These are phyloP conservation scores for Spongispora temasekensis DNA, from an alignment of 1,284 basidiomycete genomes.

Conservation along the genomic window DNA sequence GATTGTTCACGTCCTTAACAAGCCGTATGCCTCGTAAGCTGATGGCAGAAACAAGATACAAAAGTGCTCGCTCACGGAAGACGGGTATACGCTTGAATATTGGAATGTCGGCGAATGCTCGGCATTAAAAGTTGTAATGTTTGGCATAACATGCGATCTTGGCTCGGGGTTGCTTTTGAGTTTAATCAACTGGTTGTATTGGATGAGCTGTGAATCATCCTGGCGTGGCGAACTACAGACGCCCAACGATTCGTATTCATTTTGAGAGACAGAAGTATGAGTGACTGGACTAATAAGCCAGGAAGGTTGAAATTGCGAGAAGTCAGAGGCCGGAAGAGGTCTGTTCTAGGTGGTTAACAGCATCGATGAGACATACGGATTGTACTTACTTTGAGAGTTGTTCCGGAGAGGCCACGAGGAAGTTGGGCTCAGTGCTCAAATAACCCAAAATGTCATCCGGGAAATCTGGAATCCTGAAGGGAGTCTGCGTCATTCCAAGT, in stretches of 20 bases:
- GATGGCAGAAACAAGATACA: neutral
- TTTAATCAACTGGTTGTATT: neutral
- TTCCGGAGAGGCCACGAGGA: slow-evolving; percentile 7
- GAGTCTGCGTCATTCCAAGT: neutral
- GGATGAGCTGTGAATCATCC: neutral
- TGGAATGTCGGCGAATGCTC: too few species aligned
- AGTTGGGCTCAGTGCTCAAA: rapidly evolving
- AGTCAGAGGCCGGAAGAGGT: neutral
- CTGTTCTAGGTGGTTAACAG: slow-evolving; percentile 10
- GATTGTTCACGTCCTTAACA: neutral
- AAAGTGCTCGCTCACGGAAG: neutral
- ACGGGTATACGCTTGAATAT: rapidly evolving
- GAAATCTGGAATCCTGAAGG: neutral
- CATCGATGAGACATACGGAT: neutral
- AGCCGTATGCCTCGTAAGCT: slow-evolving; percentile 1
- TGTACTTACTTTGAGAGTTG: slow-evolving; percentile 5
- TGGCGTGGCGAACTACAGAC: neutral
- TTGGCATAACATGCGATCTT: neutral
- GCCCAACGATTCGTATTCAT: too few species aligned
- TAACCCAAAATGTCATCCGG: neutral
- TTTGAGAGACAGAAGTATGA: neutral
- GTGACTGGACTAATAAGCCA: too few species aligned
- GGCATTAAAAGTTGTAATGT: too few species aligned
- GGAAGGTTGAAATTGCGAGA: neutral
- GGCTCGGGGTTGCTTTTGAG: neutral